These are phyloP conservation scores for Euphorbia lathyris DNA, from an alignment of 345 rosid species.

Conservation along the genomic window DNA sequence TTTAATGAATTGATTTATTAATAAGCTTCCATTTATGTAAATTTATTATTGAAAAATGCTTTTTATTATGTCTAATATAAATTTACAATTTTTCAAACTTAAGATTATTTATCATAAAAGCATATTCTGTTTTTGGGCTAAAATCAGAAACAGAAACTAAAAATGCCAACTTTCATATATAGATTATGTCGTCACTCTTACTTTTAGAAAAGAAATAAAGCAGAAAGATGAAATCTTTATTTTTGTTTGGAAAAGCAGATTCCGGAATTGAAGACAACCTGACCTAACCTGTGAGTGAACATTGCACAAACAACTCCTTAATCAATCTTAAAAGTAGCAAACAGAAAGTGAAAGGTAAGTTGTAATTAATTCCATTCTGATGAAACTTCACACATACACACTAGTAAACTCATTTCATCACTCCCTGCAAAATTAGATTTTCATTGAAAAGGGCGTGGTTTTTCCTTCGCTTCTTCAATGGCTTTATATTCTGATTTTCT, in stretches of 20 bases:
- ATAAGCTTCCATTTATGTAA: too few species aligned
- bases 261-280: conserved; percentile 27
- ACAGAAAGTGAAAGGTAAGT: conserved; percentile 14
- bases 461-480: conserved; percentile 58
- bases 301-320: conserved; percentile 28
- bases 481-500: conserved; percentile 41
- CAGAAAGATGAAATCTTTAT: conserved; percentile 15
- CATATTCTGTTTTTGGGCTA: background rate
- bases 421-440: too few species aligned
- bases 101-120: too few species aligned
- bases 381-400: too few species aligned
- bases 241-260: conserved; percentile 38
- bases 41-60: too few species aligned
- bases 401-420: too few species aligned
- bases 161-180: conserved; percentile 1
- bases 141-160: background rate
- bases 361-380: too few species aligned
- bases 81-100: too few species aligned
- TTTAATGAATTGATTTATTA: too few species aligned
- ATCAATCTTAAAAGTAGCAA: conserved; percentile 13
- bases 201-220: conserved; percentile 15
- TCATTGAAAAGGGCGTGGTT: too few species aligned
- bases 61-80: too few species aligned
- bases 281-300: conserved; percentile 26
- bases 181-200: conserved; percentile 9